phyloP scores from a whole-genome alignment of 352 stramenopile species.

The Phytophthora aleatoria region DNA sequence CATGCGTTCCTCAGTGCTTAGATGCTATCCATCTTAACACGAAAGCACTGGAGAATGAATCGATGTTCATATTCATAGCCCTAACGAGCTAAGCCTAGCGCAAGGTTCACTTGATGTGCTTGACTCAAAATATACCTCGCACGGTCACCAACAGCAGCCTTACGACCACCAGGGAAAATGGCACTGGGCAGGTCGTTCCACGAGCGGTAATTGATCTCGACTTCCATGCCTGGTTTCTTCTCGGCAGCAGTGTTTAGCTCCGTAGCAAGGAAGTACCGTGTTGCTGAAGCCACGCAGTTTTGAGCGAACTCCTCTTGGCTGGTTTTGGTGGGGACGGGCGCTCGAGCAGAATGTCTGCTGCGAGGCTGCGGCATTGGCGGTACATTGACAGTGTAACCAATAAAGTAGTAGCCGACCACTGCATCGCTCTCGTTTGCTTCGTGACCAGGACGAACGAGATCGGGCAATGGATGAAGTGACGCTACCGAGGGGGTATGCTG shows the following conservation, averaged over 20 bases:
- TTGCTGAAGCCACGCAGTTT: slow-evolving; percentile 58
- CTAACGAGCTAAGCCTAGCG: slow-evolving; percentile 54
- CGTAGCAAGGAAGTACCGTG: slow-evolving; percentile 82
- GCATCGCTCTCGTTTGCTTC: slow-evolving; percentile 7
- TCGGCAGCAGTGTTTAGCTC: slow-evolving; percentile 64
- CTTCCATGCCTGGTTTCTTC: slow-evolving; percentile 64
- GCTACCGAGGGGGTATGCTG: slow-evolving; percentile 66
- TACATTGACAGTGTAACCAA: slow-evolving; percentile 62
- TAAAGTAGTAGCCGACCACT: slow-evolving; percentile 65
- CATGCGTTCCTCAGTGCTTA: slow-evolving; percentile 11
- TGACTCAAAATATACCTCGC: slow-evolving; percentile 81
- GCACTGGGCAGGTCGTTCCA: slow-evolving; percentile 75
- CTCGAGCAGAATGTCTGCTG: slow-evolving; percentile 14
- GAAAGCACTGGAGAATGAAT: slow-evolving; percentile 1
- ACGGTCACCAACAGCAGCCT: slow-evolving; percentile 69
- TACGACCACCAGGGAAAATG: slow-evolving; percentile 64
- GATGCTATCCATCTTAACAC: background rate
- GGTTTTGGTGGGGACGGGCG: background rate
- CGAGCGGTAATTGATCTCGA: slow-evolving; percentile 57
- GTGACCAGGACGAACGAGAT: slow-evolving; percentile 47
- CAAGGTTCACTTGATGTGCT: slow-evolving; percentile 69
- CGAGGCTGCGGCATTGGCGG: slow-evolving; percentile 11
- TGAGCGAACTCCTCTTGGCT: slow-evolving; percentile 39
- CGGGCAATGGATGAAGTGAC: slow-evolving; percentile 73
- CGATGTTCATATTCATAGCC: slow-evolving; percentile 25